phyloP scores from a whole-genome alignment of 2,329 filamentous ascomycete species.

The Cadophora malorum region DNA sequence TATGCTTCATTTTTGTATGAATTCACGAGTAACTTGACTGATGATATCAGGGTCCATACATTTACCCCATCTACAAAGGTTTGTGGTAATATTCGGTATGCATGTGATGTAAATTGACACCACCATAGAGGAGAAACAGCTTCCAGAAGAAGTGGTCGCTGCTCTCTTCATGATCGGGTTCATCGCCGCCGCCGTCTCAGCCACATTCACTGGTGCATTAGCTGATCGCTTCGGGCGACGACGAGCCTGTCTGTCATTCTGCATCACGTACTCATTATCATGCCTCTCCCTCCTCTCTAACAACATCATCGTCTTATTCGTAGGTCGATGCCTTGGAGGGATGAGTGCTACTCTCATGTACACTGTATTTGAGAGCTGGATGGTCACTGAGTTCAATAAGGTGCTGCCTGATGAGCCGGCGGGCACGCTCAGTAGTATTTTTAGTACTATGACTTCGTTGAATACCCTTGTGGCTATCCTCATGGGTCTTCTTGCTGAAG shows the following conservation, averaged over 20 bases:
- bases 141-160: constrained; percentile 38
- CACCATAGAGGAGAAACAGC: constrained; percentile 35
- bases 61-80: constrained; percentile 43
- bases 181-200: constrained; percentile 38
- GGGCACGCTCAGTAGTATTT: constrained; percentile 55
- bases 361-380: constrained; percentile 66
- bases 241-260: constrained; percentile 60
- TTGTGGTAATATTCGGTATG: background rate
- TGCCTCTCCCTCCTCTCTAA: constrained; percentile 57
- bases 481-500: constrained; percentile 57
- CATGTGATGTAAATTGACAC: background rate
- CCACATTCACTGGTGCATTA: constrained; percentile 38
- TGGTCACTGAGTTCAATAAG: constrained; percentile 61
- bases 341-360: constrained; percentile 62
- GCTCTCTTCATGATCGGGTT: constrained; percentile 40
- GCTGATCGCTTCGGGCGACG: constrained; percentile 48
- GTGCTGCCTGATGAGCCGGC: constrained; percentile 49
- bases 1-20: constrained; percentile 27
- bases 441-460: constrained; percentile 56
- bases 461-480: constrained; percentile 61
- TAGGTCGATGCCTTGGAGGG: constrained; percentile 60
- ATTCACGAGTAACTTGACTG: background rate
- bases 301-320: constrained; percentile 52
- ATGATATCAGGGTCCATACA: constrained; percentile 36
- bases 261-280: constrained; percentile 57